Evolutionary conservation across 257 asterid genomes (phyloP).

Genomic region (Solanum lignicaule): DNA sequence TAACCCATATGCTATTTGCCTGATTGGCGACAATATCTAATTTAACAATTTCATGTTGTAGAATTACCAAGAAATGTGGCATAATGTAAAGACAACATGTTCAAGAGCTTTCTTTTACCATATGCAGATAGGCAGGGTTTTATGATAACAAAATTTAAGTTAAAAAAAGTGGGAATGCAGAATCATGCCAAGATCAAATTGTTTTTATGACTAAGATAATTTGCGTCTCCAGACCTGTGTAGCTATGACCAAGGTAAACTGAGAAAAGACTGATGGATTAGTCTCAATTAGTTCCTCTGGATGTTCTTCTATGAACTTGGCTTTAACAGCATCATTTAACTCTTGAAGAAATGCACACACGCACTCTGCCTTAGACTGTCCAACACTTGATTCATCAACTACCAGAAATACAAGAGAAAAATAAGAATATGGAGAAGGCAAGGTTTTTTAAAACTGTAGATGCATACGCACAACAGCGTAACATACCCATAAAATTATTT

Average conservation of each 20-base stretch:
- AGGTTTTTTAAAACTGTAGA: not conserved
- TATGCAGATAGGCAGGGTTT: not conserved
- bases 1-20: not conserved
- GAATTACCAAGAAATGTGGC: not conserved
- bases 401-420: not conserved
- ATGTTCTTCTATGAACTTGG: slow-evolving; percentile 79
- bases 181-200: not conserved
- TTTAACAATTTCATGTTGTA: not conserved
- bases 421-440: not conserved
- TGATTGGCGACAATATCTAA: not conserved
- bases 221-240: not conserved
- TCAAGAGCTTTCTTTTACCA: not conserved
- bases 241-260: slow-evolving; percentile 67
- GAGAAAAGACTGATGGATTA: slow-evolving; percentile 77
- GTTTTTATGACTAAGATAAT: not conserved
- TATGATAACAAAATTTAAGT: not conserved
- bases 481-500: slow-evolving; percentile 78
- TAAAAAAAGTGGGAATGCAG: not conserved
- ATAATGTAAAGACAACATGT: not conserved
- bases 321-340: slow-evolving; percentile 93
- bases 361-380: slow-evolving; percentile 84
- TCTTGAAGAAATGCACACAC: slow-evolving; percentile 91
- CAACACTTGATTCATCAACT: slow-evolving; percentile 87
- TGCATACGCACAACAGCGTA: not conserved
- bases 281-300: slow-evolving; percentile 68